Percentiles rank a stretch among this genome's conserved stretches.
These are phyloP conservation scores for Globisporangium barbulae DNA, from an alignment of 352 stramenopile genomes.

Conservation along the genomic window DNA sequence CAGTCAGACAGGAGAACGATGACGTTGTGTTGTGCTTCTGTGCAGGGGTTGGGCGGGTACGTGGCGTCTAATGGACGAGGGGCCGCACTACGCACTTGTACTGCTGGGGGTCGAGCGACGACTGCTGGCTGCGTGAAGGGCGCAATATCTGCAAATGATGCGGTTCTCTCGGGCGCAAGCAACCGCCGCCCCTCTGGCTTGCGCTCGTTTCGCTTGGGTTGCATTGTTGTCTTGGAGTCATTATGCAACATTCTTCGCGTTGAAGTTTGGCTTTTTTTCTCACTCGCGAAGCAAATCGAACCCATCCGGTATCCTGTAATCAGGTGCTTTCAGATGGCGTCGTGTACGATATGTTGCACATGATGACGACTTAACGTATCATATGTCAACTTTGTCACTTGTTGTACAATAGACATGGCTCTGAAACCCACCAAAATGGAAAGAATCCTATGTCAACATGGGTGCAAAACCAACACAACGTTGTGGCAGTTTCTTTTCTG, in stretches of 20 bases:
- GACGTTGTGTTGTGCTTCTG: not conserved
- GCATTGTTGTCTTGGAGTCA: not conserved
- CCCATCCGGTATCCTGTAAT: not conserved
- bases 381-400: not conserved
- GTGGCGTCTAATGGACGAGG: not conserved
- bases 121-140: slow-evolving; percentile 1
- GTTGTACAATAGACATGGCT: not conserved
- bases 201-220: not conserved
- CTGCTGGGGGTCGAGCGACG: not conserved
- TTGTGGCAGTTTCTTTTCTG: not conserved
- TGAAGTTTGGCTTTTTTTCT: slow-evolving; percentile 7
- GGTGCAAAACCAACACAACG: not conserved
- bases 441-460: slow-evolving; percentile 6
- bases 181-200: not conserved
- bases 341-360: not conserved
- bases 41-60: not conserved
- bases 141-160: slow-evolving; percentile 8
- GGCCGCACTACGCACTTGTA: not conserved
- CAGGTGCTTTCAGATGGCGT: not conserved
- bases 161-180: not conserved
- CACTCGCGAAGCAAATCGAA: not conserved
- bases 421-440: not conserved
- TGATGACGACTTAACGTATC: too few species aligned
- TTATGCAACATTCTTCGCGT: not conserved
- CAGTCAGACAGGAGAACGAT: not conserved